Conservation (phyloP, 441 rosid genomes). For the Isatis lusitanica region DNA sequence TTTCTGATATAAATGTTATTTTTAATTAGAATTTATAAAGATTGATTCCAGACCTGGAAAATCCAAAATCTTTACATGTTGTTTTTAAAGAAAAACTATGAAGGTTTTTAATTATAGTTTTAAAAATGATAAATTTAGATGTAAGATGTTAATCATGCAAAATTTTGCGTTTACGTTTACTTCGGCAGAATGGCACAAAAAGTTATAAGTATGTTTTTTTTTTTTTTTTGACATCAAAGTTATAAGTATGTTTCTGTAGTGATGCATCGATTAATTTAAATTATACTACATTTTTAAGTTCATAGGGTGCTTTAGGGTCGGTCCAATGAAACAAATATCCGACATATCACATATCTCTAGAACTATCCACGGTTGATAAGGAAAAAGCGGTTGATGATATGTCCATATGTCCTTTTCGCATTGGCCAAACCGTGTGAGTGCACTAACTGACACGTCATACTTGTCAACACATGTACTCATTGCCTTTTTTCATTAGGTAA, state of each 20-base stretch:
- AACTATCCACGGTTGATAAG: slow-evolving; percentile 3
- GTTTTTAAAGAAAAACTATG: too few relatives aligned
- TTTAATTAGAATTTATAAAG: too few relatives aligned
- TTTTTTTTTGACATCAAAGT: too few relatives aligned
- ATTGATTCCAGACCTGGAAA: too few relatives aligned
- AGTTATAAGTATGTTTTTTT: too few relatives aligned
- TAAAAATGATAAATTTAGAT: neutral
- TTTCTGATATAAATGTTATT: too few relatives aligned
- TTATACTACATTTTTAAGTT: neutral
- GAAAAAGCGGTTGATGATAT: slow-evolving; percentile 2
- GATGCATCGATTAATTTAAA: neutral
- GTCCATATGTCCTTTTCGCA: slow-evolving; percentile 4
- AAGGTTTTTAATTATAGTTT: too few relatives aligned
- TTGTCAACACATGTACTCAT: neutral
- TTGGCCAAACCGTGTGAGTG: slow-evolving; percentile 23
- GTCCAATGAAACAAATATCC: slow-evolving; percentile 1
- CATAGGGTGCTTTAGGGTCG: neutral
- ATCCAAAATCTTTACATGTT: too few relatives aligned
- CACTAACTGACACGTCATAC: slow-evolving; percentile 16
- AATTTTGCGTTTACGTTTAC: neutral
- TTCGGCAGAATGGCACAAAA: too few relatives aligned
- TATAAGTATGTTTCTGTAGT: neutral
- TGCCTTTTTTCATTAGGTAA: neutral
- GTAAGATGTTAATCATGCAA: neutral
- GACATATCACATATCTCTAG: slow-evolving; percentile 12